Base-by-base conservation (phyloP, 1,284 basidiomycete genomes). In the Thecaphora thlaspeos region DNA sequence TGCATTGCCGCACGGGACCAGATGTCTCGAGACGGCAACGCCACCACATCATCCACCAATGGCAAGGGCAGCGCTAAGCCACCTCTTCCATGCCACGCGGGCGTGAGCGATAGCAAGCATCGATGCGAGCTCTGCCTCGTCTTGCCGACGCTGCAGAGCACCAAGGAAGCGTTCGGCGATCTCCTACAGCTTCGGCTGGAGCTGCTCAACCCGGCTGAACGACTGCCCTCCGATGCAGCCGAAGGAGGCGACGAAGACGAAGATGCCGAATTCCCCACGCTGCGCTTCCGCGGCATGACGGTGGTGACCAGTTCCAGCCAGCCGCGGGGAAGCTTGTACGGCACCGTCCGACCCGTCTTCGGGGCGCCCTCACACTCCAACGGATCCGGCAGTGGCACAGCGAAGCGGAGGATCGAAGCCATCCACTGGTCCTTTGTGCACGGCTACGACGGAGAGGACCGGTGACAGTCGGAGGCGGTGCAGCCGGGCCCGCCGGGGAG, bases 341-440 rank as follows among this genome's bases (percentile, higher is more conserved):
- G 64, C 26, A 55, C 48, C 21, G 64, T 67, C 12, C 52, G 64
- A 7, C 64, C 64, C 4, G 51, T 67, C 2, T 67, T 17, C 24
- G 26, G 26, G 26, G 26, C 26, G 26, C 26, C 7, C 26, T n/a
- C n/a, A n/a, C n/a, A n/a, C n/a, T n/a, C n/a, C n/a, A n/a, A n/a
- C n/a, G n/a, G n/a, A n/a, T n/a, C n/a, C 26, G 26, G 26, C 26
- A 28, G 26, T 11, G 26, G 26, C 11, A 11, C 5, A 5, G 55
- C 49, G 2, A 55, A 52, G 47, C 48, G 48, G 26, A 48, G 47
- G 47, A 48, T 70, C 34, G 59, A 58, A 15, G 67, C 53, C 0
- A 11, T 70, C 23, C 67, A 70, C 32, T 67, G 63, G 64, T 54
- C 56, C 7, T n/a, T 70, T 14, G 61, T 58, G 26, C 67, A 70